Percentiles rank a stretch among this genome's conserved stretches.
phyloP scores from a whole-genome alignment of 495 filamentous ascomycete species.

The Podospora comata region DNA sequence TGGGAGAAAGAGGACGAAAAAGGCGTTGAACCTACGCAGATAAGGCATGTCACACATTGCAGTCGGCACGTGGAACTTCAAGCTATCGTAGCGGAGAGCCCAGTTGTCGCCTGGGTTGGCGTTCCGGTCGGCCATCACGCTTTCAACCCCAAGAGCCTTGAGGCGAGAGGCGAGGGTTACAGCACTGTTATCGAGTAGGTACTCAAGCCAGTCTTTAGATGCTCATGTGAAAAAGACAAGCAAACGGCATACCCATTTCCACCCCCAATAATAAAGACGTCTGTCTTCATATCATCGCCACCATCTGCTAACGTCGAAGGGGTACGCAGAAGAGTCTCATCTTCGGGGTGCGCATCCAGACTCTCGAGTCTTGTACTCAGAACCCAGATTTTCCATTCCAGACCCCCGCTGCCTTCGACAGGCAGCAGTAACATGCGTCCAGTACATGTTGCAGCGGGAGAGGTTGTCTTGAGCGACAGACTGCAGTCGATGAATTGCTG shows the following conservation, averaged over 20 bases:
- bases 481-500: conserved; percentile 23
- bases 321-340: conserved; percentile 25
- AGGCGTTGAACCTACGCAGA: conserved; percentile 19
- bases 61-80: conserved; percentile 35
- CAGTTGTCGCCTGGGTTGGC: conserved; percentile 36
- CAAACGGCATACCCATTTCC: conserved; percentile 28
- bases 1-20: background rate
- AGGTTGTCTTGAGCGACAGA: conserved; percentile 28
- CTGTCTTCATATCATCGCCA: conserved; percentile 26
- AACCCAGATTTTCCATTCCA: conserved; percentile 37
- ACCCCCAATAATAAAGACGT: conserved; percentile 37
- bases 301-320: conserved; percentile 22
- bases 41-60: conserved; percentile 30
- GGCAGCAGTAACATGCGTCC: conserved; percentile 34
- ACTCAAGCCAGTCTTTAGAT: background rate
- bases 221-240: background rate
- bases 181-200: conserved; percentile 21
- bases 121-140: conserved; percentile 34
- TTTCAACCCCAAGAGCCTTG: conserved; percentile 36
- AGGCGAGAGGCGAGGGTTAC: conserved; percentile 31
- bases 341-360: conserved; percentile 29
- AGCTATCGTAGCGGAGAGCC: conserved; percentile 33
- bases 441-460: conserved; percentile 24
- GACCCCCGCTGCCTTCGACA: conserved; percentile 3
- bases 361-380: conserved; percentile 32